phyloP scores from a whole-genome alignment of 2,329 filamentous ascomycete species.

The Stachybotrys chlorohalonatus region DNA sequence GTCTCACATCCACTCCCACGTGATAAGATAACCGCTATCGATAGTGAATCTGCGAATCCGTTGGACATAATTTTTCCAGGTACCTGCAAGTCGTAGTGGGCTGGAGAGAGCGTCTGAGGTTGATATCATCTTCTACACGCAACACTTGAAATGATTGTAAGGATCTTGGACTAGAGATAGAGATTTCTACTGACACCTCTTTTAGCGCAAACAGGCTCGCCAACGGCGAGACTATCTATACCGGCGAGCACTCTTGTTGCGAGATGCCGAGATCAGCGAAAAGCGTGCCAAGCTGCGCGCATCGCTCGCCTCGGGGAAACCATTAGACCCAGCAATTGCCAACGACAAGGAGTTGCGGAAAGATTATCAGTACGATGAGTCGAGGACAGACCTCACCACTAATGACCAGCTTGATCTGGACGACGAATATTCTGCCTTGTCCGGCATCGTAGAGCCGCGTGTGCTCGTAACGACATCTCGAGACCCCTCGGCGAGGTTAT shows the following conservation, averaged over 20 bases:
- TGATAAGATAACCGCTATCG: conserved; percentile 26
- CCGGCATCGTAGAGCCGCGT: conserved; percentile 83
- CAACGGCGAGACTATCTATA: conserved; percentile 59
- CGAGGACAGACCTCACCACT: conserved; percentile 54
- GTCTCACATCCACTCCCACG: conserved; percentile 23
- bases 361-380: conserved; percentile 92
- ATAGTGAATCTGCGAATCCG: conserved; percentile 6
- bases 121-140: conserved; percentile 1
- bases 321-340: conserved; percentile 70
- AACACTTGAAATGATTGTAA: conserved; percentile 21
- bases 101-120: conserved; percentile 2
- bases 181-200: conserved; percentile 9
- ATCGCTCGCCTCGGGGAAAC: conserved; percentile 82
- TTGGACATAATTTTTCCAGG: too few species aligned
- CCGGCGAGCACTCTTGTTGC: conserved; percentile 74
- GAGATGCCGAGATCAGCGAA: conserved; percentile 86
- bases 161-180: conserved; percentile 2
- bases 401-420: conserved; percentile 68
- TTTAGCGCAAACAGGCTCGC: conserved; percentile 31
- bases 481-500: conserved; percentile 73
- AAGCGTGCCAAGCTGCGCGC: conserved; percentile 81
- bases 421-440: conserved; percentile 84
- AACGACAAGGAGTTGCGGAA: conserved; percentile 77
- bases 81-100: not conserved
- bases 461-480: conserved; percentile 87